Evolutionary conservation across 345 rosid species (phyloP).

Genomic region (Trapa bicornis): DNA sequence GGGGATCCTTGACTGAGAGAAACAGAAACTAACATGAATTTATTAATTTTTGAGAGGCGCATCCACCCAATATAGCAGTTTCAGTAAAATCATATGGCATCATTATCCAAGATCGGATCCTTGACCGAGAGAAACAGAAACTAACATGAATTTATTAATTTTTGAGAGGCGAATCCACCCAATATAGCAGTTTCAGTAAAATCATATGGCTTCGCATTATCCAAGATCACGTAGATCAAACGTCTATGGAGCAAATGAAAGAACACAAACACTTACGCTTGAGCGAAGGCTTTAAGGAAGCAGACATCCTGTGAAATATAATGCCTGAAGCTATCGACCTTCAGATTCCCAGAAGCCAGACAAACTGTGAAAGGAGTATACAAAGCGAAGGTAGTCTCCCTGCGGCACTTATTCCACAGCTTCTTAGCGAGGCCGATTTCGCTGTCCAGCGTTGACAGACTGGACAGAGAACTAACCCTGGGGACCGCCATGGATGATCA

Average conservation of each 20-base stretch:
- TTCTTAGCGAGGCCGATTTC: slow-evolving; percentile 51
- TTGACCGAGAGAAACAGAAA: not conserved
- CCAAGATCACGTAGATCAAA: not conserved
- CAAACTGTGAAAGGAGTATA: slow-evolving; percentile 63
- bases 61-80: no score
- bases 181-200: not conserved
- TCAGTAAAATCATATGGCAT: no score
- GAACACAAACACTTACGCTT: slow-evolving; percentile 50
- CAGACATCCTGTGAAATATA: slow-evolving; percentile 73
- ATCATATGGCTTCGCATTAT: not conserved
- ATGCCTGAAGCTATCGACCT: slow-evolving; percentile 55
- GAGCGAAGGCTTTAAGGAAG: slow-evolving; percentile 80
- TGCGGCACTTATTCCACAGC: slow-evolving; percentile 64
- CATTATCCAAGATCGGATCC: no score
- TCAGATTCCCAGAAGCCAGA: slow-evolving; percentile 73
- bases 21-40: no score
- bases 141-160: not conserved
- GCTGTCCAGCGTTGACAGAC: slow-evolving; percentile 25
- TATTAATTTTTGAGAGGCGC: no score
- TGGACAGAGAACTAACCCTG: slow-evolving; percentile 6
- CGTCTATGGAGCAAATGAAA: not conserved
- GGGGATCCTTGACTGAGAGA: not conserved
- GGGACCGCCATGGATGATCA: slow-evolving; percentile 19
- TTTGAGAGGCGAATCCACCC: not conserved
- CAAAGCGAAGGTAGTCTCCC: slow-evolving; percentile 51